These are phyloP conservation scores for Citrus trifoliata DNA, from an alignment of 345 rosid genomes.

Conservation along the genomic window DNA sequence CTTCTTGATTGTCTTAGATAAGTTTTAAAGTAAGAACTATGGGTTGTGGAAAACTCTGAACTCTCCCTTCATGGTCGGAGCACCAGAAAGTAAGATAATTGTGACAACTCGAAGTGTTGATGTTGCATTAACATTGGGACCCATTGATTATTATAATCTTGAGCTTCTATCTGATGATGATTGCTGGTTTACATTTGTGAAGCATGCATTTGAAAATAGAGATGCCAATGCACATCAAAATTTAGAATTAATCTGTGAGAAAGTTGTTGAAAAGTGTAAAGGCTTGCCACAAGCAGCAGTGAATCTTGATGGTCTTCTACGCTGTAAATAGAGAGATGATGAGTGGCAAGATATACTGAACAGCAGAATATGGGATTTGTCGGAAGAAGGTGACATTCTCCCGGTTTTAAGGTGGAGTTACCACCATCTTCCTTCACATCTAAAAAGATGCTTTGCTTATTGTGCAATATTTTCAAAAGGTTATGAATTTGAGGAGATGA, in stretches of 20 bases:
- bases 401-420: not conserved
- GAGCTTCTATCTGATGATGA: not conserved
- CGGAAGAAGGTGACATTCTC: not conserved
- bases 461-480: slow-evolving; percentile 1
- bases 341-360: not conserved
- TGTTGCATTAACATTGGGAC: not conserved
- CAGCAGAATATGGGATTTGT: not conserved
- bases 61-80: not conserved
- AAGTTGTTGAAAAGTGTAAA: not conserved
- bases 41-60: not conserved
- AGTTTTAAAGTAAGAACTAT: not conserved
- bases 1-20: not conserved
- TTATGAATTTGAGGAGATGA: not conserved
- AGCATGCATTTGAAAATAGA: not conserved
- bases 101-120: not conserved
- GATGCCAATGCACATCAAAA: not conserved
- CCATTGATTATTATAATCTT: not conserved
- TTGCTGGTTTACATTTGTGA: not conserved
- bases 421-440: slow-evolving; percentile 15
- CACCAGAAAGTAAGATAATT: not conserved
- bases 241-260: not conserved
- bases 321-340: not conserved
- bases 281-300: not conserved
- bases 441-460: slow-evolving; percentile 30
- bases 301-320: not conserved